A percentile compares a stretch with the other conserved stretches of the same genome.
phyloP scores from a whole-genome alignment of 108 stramenopile species.

The Pseudonitzschia multiseries region DNA sequence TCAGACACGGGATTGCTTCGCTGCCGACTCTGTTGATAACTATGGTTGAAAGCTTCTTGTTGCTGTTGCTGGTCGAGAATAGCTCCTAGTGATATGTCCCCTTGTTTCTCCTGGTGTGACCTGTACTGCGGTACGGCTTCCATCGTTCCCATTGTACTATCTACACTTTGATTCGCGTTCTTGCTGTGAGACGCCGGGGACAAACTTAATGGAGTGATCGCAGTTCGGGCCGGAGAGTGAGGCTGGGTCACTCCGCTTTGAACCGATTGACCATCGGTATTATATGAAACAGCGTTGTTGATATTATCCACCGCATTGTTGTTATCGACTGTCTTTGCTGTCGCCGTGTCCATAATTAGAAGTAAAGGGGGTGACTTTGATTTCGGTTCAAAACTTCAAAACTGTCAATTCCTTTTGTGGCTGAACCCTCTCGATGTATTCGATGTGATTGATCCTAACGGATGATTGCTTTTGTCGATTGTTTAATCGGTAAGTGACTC shows the following conservation, averaged over 20 bases:
- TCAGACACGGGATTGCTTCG: slow-evolving; percentile 23
- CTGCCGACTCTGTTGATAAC: slow-evolving; percentile 1
- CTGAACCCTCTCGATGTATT: background rate
- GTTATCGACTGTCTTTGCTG: background rate
- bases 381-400: background rate
- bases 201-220: slow-evolving; percentile 12
- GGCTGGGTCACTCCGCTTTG: slow-evolving; percentile 10
- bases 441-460: background rate
- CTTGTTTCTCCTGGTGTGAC: slow-evolving; percentile 1
- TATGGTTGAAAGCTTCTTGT: slow-evolving; percentile 7
- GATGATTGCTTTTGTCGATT: background rate
- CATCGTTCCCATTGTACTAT: background rate
- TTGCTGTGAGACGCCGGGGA: slow-evolving; percentile 16
- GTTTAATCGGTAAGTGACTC: background rate
- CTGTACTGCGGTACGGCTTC: slow-evolving; percentile 12
- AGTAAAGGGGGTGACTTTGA: background rate
- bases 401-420: background rate
- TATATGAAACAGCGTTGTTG: slow-evolving; percentile 2
- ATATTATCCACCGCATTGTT: slow-evolving; percentile 9
- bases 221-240: slow-evolving; percentile 1
- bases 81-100: background rate
- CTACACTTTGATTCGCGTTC: background rate
- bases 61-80: slow-evolving; percentile 11
- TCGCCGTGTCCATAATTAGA: background rate
- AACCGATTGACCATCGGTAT: slow-evolving; percentile 8